phyloP scores from a whole-genome alignment of 139 green algal genomes.

The Edaphochlamys debaryana region DNA sequence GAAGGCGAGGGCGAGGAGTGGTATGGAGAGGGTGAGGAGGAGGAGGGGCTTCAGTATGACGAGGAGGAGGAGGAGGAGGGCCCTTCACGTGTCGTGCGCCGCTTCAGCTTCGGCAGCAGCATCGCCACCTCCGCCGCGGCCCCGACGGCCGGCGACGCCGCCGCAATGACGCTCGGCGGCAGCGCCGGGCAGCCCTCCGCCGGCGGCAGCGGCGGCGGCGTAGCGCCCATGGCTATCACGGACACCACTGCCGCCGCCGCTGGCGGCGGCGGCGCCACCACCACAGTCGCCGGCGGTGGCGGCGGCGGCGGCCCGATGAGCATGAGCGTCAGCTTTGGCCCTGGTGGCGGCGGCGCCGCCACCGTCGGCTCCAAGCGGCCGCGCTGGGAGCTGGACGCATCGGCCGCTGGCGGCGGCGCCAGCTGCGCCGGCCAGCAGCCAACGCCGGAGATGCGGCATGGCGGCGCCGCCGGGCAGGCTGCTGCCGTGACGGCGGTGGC shows the following conservation, averaged over 20 bases:
- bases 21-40: background rate
- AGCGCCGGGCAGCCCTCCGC: background rate
- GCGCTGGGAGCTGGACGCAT: background rate
- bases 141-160: background rate
- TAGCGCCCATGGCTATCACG: constrained; percentile 1
- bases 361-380: constrained; percentile 22
- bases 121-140: background rate
- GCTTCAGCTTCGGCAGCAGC: constrained; percentile 38
- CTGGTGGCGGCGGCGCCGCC: background rate
- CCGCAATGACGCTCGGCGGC: background rate
- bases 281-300: background rate
- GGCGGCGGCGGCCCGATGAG: background rate
- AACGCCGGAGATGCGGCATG: too few species aligned
- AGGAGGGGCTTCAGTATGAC: background rate
- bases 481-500: background rate
- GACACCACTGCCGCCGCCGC: background rate
- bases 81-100: background rate
- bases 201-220: background rate
- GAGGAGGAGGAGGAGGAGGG: background rate
- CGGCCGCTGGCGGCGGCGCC: background rate
- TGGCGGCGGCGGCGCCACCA: background rate
- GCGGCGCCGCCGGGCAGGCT: too few species aligned
- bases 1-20: background rate
- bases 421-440: background rate
- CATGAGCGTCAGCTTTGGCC: background rate